phyloP scores from a whole-genome alignment of 2,329 filamentous ascomycete genomes.

The Fusarium phyllophilum region DNA sequence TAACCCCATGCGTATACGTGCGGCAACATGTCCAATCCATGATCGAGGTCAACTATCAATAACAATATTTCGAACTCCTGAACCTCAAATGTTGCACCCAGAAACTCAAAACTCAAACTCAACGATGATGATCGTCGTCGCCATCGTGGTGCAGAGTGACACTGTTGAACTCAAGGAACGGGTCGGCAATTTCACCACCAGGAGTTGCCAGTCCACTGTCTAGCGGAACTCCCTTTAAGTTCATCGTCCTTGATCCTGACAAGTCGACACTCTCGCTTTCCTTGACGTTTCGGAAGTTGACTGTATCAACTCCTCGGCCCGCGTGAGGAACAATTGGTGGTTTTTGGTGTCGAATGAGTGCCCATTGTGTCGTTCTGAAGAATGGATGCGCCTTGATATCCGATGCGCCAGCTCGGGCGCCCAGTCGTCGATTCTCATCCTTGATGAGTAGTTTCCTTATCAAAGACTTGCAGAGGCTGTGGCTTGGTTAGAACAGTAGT shows the following conservation, averaged over 20 bases:
- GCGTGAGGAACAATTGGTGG: slow-evolving; percentile 95
- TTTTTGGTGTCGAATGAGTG: slow-evolving; percentile 95
- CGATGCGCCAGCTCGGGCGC: slow-evolving; percentile 92
- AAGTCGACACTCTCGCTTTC: slow-evolving; percentile 96
- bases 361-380: slow-evolving; percentile 97
- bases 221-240: slow-evolving; percentile 81
- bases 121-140: slow-evolving; percentile 67
- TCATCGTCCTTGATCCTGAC: slow-evolving; percentile 64
- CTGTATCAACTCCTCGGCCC: slow-evolving; percentile 88
- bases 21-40: slow-evolving; percentile 27
- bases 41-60: slow-evolving; percentile 12
- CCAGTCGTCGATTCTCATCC: slow-evolving; percentile 92
- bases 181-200: slow-evolving; percentile 82
- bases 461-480: slow-evolving; percentile 91
- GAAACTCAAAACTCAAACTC: background rate
- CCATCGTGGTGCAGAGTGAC: slow-evolving; percentile 97
- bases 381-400: slow-evolving; percentile 97
- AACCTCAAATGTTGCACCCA: background rate
- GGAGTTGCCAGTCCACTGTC: slow-evolving; percentile 89
- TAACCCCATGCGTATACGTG: slow-evolving; percentile 39
- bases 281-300: slow-evolving; percentile 98
- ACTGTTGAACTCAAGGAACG: slow-evolving; percentile 98
- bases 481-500: background rate
- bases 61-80: slow-evolving; percentile 11
- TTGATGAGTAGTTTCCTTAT: slow-evolving; percentile 98